Evolutionary conservation across 2,329 filamentous ascomycete genomes (phyloP), one percentile per base, ranked within the genome.

Genomic region (Exophiala mesophila): DNA sequence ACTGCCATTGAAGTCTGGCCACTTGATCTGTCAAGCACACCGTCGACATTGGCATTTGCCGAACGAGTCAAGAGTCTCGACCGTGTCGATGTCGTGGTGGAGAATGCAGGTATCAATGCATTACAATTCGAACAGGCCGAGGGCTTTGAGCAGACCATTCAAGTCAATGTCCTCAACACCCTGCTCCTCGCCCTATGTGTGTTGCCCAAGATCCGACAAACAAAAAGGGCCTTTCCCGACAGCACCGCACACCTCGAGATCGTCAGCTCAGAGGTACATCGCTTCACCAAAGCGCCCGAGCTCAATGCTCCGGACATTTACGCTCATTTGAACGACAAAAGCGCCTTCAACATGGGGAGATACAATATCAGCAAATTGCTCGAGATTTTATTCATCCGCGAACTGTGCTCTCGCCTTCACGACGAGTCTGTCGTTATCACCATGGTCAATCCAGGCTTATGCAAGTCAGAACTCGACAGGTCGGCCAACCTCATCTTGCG

Each of bases 1-100:
- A 50, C 57, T 17, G 19, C 44, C 19, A 53, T 72, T 28, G 62
- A 70, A 47, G 69, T 72, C 10, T 73, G 70, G 70, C 55, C 57
- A 3, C 56, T 74, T 2, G 70, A 73, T 51, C 60, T 73, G 21
- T 41, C 51, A 4, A 62, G 55, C 13, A 70, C 66, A 40, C 54
- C 57, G 2, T 66, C 41, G 16, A 45, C 39, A 5, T 10, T 45
- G 8, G 52, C 48, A 2, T 67, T 67, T 38, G 61, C 59, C 1
- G 50, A 60, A 21, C 50, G 56, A 9, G 60, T 55, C n/a, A 51
- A 58, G 13, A 24, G 36, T 20, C 54, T 67, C 31, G 8, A 54
- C 4, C 50, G 63, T 5, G 32, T 66, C n/a, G 64, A 69, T 36
- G 52, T 57, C 9, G 48, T 64, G 2, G 39, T 68, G 9, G 59